Evolutionary conservation across 192 early-diverging fungal genomes (phyloP).

Genomic region (Backusella sp.): DNA sequence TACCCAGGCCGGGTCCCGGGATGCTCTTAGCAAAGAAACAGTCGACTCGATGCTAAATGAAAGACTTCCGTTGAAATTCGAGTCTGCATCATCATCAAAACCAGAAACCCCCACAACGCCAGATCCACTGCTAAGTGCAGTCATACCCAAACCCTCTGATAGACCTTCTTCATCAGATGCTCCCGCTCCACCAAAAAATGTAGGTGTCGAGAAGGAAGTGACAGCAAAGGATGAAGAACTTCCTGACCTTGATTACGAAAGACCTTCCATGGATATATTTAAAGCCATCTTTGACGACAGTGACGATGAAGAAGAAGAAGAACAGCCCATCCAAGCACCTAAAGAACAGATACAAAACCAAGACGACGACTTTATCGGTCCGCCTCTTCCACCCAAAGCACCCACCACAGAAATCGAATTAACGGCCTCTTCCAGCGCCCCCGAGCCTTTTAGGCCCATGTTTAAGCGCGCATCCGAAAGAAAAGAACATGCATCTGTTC

Average conservation of each 20-base stretch:
- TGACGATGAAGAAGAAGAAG: conserved; percentile 60
- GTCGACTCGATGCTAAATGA: conserved; percentile 43
- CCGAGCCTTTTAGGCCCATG: conserved; percentile 32
- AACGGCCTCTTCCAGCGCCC: neutral
- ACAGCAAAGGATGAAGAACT: conserved; percentile 13
- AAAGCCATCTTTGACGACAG: conserved; percentile 76
- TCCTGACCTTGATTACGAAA: conserved; percentile 35
- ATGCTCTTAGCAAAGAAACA: conserved; percentile 42
- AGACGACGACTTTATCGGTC: conserved; percentile 16
- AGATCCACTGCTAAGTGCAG: conserved; percentile 17
- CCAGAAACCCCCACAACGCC: neutral
- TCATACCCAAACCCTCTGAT: conserved; percentile 20
- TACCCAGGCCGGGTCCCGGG: conserved; percentile 36
- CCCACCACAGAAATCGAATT: conserved; percentile 11
- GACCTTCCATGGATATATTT: conserved; percentile 84
- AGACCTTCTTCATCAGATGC: neutral
- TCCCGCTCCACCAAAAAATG: neutral
- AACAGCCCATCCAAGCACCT: conserved; percentile 6
- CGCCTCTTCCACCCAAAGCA: conserved; percentile 8
- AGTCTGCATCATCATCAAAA: neutral
- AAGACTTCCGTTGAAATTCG: conserved; percentile 3
- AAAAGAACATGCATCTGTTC: neutral
- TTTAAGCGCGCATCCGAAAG: conserved; percentile 21
- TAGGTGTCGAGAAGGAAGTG: neutral
- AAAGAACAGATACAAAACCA: neutral